Evolutionary conservation across 768 basidiomycete genomes (phyloP).

Genomic region (Agrocybe chaxingu): DNA sequence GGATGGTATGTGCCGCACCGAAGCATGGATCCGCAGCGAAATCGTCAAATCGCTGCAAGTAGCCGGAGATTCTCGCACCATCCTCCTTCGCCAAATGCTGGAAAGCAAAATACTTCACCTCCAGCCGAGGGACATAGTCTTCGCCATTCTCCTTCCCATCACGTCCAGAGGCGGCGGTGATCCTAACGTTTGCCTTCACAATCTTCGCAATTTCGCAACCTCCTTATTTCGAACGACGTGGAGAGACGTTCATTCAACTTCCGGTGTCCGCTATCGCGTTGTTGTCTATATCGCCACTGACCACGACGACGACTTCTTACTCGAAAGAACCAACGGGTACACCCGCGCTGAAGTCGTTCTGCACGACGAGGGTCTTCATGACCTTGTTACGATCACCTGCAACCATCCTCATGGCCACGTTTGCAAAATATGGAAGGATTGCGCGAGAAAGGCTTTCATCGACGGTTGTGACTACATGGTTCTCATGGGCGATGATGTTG

Average conservation of each 20-base stretch:
- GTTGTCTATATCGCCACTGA: constrained; percentile 55
- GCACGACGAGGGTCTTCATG: constrained; percentile 29
- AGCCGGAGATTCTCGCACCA: neutral
- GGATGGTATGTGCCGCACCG: constrained; percentile 46
- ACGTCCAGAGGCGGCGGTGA: constrained; percentile 42
- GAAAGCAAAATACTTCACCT: constrained; percentile 39
- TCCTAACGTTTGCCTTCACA: constrained; percentile 35
- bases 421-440: constrained; percentile 52
- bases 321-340: constrained; percentile 9
- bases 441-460: constrained; percentile 43
- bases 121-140: constrained; percentile 24
- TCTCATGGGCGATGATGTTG: constrained; percentile 55
- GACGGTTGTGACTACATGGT: constrained; percentile 49
- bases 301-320: constrained; percentile 41
- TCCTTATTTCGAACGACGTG: constrained; percentile 46
- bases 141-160: constrained; percentile 56
- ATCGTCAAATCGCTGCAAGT: constrained; percentile 15
- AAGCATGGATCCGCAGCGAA: constrained; percentile 43
- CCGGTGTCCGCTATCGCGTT: constrained; percentile 29
- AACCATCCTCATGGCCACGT: constrained; percentile 42
- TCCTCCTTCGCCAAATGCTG: constrained; percentile 20
- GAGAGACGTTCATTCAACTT: constrained; percentile 32
- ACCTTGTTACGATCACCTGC: constrained; percentile 34
- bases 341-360: constrained; percentile 37
- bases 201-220: constrained; percentile 38